Percentiles rank a stretch among this genome's conserved stretches.
These are phyloP conservation scores for Ceratocystis destructans DNA, from an alignment of 2,329 filamentous ascomycete genomes.

Conservation along the genomic window DNA sequence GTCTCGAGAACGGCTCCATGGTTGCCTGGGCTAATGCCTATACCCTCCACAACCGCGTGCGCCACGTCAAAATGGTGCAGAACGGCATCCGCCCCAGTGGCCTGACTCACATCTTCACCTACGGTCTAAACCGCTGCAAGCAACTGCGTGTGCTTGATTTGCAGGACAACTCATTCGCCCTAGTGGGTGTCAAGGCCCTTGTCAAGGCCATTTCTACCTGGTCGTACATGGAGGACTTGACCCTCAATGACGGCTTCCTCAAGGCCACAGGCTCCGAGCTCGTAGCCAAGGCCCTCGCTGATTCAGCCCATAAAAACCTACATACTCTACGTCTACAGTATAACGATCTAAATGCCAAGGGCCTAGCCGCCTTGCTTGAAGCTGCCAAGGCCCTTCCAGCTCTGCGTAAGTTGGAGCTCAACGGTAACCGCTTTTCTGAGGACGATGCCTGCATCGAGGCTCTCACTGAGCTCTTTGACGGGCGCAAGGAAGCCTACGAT, in stretches of 20 bases:
- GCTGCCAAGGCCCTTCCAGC: slow-evolving; percentile 59
- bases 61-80: slow-evolving; percentile 90
- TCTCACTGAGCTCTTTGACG: slow-evolving; percentile 58
- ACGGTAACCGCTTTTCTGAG: slow-evolving; percentile 89
- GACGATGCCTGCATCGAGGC: slow-evolving; percentile 60
- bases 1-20: slow-evolving; percentile 94
- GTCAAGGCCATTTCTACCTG: slow-evolving; percentile 61
- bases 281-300: slow-evolving; percentile 57
- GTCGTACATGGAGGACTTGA: slow-evolving; percentile 65
- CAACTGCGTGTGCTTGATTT: slow-evolving; percentile 68
- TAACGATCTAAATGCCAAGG: slow-evolving; percentile 78
- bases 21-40: slow-evolving; percentile 83
- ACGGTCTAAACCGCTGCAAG: slow-evolving; percentile 60
- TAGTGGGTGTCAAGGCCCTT: slow-evolving; percentile 63
- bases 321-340: slow-evolving; percentile 75
- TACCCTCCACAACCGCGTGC: slow-evolving; percentile 66
- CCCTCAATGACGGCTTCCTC: slow-evolving; percentile 77
- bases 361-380: slow-evolving; percentile 55
- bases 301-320: slow-evolving; percentile 65
- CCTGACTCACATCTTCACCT: slow-evolving; percentile 63
- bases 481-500: slow-evolving; percentile 60
- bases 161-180: slow-evolving; percentile 95
- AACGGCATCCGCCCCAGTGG: slow-evolving; percentile 95
- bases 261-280: slow-evolving; percentile 61
- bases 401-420: slow-evolving; percentile 77